Percentiles rank a stretch among this genome's conserved stretches.
Evolutionary conservation across 2,329 filamentous ascomycete species (phyloP).

Genomic region (Xylariaceae sp.): DNA sequence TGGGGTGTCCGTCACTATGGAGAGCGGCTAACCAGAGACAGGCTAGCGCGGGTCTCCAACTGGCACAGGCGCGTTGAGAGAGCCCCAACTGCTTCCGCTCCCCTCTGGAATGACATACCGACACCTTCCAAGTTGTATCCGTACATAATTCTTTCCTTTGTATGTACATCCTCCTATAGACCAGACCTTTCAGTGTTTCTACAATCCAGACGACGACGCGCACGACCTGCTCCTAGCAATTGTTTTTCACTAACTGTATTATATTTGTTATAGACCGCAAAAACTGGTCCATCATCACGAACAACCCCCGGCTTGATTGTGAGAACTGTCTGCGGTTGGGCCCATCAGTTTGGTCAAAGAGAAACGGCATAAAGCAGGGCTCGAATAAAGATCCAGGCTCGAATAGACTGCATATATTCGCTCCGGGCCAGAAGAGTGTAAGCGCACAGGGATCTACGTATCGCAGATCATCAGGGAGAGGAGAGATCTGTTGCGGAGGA

Average conservation of each 20-base stretch:
- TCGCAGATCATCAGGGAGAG: constrained; percentile 12
- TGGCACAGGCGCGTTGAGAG: not conserved
- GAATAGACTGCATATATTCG: not conserved
- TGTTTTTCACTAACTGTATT: not conserved
- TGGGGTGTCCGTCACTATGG: not conserved
- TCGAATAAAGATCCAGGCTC: not conserved
- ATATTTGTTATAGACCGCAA: not conserved
- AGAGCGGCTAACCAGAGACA: not conserved
- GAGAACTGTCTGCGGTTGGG: not conserved
- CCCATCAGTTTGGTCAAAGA: not conserved
- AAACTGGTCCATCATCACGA: not conserved
- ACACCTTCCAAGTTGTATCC: too few relatives aligned
- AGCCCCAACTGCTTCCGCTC: too few relatives aligned
- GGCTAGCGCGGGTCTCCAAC: not conserved
- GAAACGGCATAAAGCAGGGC: not conserved
- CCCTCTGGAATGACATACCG: constrained; percentile 2
- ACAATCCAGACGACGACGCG: not conserved
- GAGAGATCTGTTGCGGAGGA: constrained; percentile 20
- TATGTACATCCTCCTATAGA: not conserved
- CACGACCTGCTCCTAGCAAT: not conserved
- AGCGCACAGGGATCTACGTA: not conserved
- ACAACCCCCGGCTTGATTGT: not conserved
- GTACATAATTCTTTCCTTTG: too few relatives aligned
- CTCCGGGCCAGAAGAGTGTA: constrained; percentile 6
- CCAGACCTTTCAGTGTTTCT: not conserved